Conservation (phyloP, 805 yeast genomes). For the Lachancea sp. region DNA sequence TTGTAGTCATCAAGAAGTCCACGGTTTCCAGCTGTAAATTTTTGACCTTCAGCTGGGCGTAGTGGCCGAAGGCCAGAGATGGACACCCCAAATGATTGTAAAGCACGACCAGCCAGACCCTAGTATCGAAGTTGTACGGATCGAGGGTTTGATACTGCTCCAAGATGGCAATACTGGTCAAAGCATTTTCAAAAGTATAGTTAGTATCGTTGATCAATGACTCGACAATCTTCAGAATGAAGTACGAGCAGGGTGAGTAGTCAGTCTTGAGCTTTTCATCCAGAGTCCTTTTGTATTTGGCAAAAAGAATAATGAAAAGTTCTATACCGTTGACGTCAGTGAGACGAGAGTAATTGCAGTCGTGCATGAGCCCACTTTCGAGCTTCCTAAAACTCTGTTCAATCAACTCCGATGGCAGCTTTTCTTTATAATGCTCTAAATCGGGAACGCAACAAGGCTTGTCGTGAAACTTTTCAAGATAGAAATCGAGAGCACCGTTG, state of each 20-base stretch:
- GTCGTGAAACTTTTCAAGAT: constrained; percentile 41
- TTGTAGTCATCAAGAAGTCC: constrained; percentile 45
- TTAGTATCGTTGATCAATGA: constrained; percentile 20
- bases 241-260: constrained; percentile 62
- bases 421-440: constrained; percentile 35
- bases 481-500: constrained; percentile 32
- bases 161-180: constrained; percentile 47
- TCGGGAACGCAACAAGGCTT: constrained; percentile 67
- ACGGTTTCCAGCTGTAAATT: constrained; percentile 72
- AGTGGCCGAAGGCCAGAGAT: constrained; percentile 45
- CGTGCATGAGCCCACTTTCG: constrained; percentile 41
- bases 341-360: constrained; percentile 13
- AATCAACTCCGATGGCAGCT: constrained; percentile 7
- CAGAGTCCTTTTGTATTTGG: constrained; percentile 34
- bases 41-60: constrained; percentile 53
- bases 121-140: constrained; percentile 64
- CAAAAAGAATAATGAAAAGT: constrained; percentile 34
- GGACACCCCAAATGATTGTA: constrained; percentile 54
- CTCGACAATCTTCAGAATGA: constrained; percentile 51
- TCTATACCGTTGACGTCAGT: constrained; percentile 18
- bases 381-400: constrained; percentile 15
- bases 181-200: constrained; percentile 21
- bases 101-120: constrained; percentile 63
- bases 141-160: constrained; percentile 52
- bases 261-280: constrained; percentile 50